phyloP scores from a whole-genome alignment of 495 filamentous ascomycete species.

The Podospora anserina region DNA sequence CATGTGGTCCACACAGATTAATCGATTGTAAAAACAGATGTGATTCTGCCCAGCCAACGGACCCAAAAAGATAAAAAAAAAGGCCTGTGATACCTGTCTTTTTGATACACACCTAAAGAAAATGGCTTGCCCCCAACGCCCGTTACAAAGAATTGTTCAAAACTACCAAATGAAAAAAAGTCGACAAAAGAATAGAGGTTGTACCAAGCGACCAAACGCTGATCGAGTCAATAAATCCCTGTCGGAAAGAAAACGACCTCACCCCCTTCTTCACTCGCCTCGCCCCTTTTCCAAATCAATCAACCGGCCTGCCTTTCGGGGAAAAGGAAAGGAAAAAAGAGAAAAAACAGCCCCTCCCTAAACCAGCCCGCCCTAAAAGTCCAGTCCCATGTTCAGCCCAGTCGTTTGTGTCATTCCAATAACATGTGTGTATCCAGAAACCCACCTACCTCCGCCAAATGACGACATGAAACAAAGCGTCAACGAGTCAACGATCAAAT shows the following conservation, averaged over 20 bases:
- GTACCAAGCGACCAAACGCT: neutral
- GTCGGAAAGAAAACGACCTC: neutral
- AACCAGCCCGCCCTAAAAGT: neutral
- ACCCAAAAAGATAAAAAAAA: neutral
- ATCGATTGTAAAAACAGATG: neutral
- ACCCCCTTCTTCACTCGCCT: too few species aligned
- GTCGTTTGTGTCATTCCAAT: neutral
- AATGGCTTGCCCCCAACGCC: neutral
- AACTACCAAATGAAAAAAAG: conserved; percentile 3
- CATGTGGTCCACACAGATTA: neutral
- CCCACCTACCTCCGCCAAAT: neutral
- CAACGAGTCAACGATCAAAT: neutral
- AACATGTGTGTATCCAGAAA: neutral
- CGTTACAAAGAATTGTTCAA: neutral
- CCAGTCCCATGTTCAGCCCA: neutral
- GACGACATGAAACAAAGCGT: neutral
- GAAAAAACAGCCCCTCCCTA: too few species aligned
- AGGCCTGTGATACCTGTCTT: neutral
- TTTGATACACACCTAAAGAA: neutral
- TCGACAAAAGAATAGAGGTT: neutral
- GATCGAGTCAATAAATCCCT: neutral
- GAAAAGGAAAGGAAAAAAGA: too few species aligned
- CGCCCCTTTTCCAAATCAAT: neutral
- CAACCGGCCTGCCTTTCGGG: neutral
- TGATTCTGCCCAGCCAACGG: neutral